Evolutionary conservation across 2,329 filamentous ascomycete genomes (phyloP).

Genomic region (Nemania diffusa): DNA sequence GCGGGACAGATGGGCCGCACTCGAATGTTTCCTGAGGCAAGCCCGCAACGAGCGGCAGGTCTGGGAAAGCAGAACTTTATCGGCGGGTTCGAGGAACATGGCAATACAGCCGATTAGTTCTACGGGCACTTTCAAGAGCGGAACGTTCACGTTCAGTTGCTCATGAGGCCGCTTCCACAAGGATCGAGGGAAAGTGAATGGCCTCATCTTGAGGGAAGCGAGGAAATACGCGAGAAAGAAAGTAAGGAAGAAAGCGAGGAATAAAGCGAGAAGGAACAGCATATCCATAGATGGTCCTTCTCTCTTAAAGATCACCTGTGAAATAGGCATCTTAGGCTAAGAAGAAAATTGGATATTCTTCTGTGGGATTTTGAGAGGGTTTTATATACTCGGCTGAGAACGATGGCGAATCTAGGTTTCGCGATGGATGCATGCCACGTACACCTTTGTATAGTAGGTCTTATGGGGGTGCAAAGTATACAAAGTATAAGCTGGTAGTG

Average conservation of each 20-base stretch:
- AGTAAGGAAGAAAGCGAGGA: background rate
- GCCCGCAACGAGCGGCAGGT: slow-evolving; percentile 8
- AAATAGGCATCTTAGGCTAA: background rate
- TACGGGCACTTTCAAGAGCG: background rate
- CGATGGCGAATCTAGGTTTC: background rate
- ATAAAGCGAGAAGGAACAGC: background rate
- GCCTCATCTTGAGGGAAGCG: background rate
- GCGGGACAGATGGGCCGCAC: background rate
- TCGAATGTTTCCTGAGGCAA: background rate
- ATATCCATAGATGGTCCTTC: background rate
- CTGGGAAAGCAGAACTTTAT: slow-evolving; percentile 4
- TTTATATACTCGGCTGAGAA: background rate
- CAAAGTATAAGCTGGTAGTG: background rate
- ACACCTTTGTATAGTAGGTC: slow-evolving; percentile 1
- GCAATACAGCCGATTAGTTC: background rate
- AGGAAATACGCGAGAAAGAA: background rate
- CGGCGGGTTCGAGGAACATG: background rate
- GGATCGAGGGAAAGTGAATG: background rate
- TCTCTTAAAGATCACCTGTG: no score
- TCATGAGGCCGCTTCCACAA: slow-evolving; percentile 3
- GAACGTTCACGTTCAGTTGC: background rate
- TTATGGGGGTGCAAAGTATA: background rate
- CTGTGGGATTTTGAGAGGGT: background rate
- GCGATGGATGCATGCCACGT: background rate
- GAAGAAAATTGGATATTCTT: background rate